A percentile compares a stretch with the other conserved stretches of the same genome.
Conservation (phyloP, 306 rosid species). For the Rosa multiflora region DNA sequence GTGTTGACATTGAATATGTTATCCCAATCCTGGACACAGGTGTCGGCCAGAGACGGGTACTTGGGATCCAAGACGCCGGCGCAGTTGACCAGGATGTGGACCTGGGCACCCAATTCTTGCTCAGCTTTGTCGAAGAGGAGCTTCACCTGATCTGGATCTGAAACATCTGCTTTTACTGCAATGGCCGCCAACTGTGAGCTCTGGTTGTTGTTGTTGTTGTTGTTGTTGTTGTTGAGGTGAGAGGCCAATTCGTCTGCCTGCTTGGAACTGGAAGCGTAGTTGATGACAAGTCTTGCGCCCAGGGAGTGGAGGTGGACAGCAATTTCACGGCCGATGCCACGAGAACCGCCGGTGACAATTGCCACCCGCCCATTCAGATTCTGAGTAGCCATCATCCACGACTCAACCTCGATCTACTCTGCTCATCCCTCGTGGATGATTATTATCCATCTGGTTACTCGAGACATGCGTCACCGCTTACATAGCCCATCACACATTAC, state of each 20-base stretch:
- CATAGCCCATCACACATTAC: neutral
- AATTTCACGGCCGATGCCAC: conserved; percentile 53
- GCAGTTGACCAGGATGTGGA: conserved; percentile 38
- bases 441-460: no score
- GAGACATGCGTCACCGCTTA: neutral
- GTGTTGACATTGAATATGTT: conserved; percentile 40
- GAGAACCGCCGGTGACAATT: conserved; percentile 48
- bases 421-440: neutral
- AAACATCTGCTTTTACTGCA: conserved; percentile 34
- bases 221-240: conserved; percentile 24
- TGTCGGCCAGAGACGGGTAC: conserved; percentile 35
- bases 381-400: neutral
- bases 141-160: conserved; percentile 44
- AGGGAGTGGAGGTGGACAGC: conserved; percentile 52
- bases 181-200: conserved; percentile 23
- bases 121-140: conserved; percentile 40
- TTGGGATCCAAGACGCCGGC: conserved; percentile 48
- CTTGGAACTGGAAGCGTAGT: conserved; percentile 33
- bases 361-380: conserved; percentile 40
- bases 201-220: neutral
- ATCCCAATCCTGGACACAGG: conserved; percentile 41
- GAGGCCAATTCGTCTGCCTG: conserved; percentile 42
- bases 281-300: conserved; percentile 44
- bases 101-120: conserved; percentile 24
- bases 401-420: no score